Percentiles rank a stretch among this genome's conserved stretches.
Conservation (phyloP, 768 basidiomycete species). For the Podaxis sp. region DNA sequence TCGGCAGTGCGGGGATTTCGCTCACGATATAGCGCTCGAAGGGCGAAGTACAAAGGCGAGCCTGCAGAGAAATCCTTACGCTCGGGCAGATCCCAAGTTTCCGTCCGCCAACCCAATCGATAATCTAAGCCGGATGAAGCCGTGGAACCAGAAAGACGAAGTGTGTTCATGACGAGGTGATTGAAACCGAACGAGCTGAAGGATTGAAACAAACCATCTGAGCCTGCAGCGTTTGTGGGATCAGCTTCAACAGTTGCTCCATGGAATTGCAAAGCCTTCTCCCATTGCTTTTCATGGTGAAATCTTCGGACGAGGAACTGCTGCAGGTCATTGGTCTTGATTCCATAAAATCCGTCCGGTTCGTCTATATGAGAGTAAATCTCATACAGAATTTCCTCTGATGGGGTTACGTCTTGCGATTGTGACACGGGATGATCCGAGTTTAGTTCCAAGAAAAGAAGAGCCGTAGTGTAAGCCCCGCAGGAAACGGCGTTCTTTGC, state of each 20-base stretch:
- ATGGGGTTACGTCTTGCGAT: slow-evolving; percentile 23
- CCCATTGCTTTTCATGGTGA: slow-evolving; percentile 92
- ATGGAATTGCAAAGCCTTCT: slow-evolving; percentile 85
- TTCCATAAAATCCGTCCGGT: slow-evolving; percentile 97
- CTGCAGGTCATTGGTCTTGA: slow-evolving; percentile 72
- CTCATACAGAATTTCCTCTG: slow-evolving; percentile 78
- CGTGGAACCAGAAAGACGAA: slow-evolving; percentile 40
- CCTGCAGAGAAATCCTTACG: slow-evolving; percentile 41
- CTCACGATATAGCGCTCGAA: slow-evolving; percentile 81
- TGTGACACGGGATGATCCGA: slow-evolving; percentile 39
- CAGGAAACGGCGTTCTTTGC: slow-evolving; percentile 70
- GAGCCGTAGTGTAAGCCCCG: slow-evolving; percentile 84
- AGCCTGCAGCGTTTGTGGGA: slow-evolving; percentile 32
- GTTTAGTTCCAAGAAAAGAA: slow-evolving; percentile 85
- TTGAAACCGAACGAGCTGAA: slow-evolving; percentile 91
- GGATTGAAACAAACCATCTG: slow-evolving; percentile 69
- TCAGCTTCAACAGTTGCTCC: slow-evolving; percentile 79
- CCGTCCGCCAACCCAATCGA: slow-evolving; percentile 89
- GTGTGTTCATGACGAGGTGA: slow-evolving; percentile 71
- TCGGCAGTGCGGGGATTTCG: slow-evolving; percentile 51
- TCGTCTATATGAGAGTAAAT: slow-evolving; percentile 96
- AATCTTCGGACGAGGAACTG: slow-evolving; percentile 80
- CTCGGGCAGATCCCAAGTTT: slow-evolving; percentile 91
- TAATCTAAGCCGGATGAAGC: slow-evolving; percentile 54
- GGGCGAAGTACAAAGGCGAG: slow-evolving; percentile 67